These are phyloP conservation scores for Betula pendula DNA, from an alignment of 306 rosid genomes.

Conservation along the genomic window DNA sequence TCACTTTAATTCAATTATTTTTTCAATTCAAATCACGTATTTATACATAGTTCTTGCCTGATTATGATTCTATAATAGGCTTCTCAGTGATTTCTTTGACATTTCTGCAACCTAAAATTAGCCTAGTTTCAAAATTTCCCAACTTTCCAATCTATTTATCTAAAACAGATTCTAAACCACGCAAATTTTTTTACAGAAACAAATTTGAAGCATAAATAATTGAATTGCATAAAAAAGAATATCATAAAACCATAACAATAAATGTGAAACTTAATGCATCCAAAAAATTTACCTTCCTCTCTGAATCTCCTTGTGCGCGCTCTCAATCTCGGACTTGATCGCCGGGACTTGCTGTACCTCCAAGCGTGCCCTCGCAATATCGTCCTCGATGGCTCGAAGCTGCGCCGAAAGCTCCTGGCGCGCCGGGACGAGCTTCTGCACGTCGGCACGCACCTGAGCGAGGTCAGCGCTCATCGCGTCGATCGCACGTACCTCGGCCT, in stretches of 20 bases:
- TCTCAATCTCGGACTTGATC: slow-evolving; percentile 58
- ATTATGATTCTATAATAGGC: neutral
- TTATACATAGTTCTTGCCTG: neutral
- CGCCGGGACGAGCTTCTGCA: slow-evolving; percentile 36
- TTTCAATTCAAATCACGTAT: neutral
- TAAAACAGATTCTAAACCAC: no score
- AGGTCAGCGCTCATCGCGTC: slow-evolving; percentile 60
- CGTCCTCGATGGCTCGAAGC: slow-evolving; percentile 47
- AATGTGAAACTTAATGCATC: neutral
- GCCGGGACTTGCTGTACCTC: slow-evolving; percentile 44
- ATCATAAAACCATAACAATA: neutral
- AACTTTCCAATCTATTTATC: neutral
- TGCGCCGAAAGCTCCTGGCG: slow-evolving; percentile 53
- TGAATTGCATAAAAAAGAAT: neutral
- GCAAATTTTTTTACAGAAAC: no score
- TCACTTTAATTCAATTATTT: neutral
- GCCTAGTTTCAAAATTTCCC: neutral
- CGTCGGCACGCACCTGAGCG: slow-evolving; percentile 55
- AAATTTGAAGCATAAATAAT: no score
- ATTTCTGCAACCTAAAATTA: neutral
- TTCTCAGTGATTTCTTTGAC: neutral
- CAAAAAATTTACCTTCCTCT: slow-evolving; percentile 75
- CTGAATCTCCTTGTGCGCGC: slow-evolving; percentile 58
- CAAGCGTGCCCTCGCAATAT: slow-evolving; percentile 36
- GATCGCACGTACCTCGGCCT: slow-evolving; percentile 62